Percentiles rank a stretch among this genome's conserved stretches.
phyloP scores from a whole-genome alignment of 2,329 filamentous ascomycete species.

The Mollisia scopiformis region DNA sequence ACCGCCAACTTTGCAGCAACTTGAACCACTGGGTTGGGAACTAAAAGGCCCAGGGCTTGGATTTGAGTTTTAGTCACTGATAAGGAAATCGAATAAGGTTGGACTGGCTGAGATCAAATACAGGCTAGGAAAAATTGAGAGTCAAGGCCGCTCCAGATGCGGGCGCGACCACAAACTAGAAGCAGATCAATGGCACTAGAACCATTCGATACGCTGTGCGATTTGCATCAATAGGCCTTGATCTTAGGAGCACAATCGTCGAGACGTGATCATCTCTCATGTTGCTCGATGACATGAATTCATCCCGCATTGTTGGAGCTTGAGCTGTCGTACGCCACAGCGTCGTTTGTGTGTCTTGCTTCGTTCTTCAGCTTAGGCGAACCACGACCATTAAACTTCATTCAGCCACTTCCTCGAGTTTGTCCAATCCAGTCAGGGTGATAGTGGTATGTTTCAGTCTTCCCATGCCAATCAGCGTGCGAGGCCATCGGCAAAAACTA shows the following conservation, averaged over 20 bases:
- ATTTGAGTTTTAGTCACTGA: conserved; percentile 24
- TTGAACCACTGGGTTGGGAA: background rate
- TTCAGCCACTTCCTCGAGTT: background rate
- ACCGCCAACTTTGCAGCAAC: conserved; percentile 12
- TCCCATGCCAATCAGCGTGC: background rate
- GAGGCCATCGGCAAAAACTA: background rate
- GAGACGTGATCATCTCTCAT: background rate
- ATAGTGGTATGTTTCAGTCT: background rate
- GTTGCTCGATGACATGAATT: conserved; percentile 1
- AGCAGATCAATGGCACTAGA: background rate
- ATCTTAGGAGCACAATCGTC: background rate
- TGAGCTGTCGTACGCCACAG: conserved; percentile 7
- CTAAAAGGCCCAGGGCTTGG: conserved; percentile 9
- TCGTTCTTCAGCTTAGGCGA: conserved; percentile 1
- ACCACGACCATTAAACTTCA: background rate
- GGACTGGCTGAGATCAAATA: background rate
- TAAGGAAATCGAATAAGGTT: conserved; percentile 17
- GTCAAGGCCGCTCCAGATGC: conserved; percentile 1
- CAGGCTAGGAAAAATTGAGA: background rate
- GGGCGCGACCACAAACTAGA: conserved; percentile 7
- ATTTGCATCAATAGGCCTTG: background rate
- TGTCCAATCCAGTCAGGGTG: background rate
- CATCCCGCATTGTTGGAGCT: background rate
- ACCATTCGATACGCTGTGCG: background rate
- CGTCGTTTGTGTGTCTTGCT: background rate